Conservation (phyloP, 139 green algal genomes). For the Monoraphidium neglectum region DNA sequence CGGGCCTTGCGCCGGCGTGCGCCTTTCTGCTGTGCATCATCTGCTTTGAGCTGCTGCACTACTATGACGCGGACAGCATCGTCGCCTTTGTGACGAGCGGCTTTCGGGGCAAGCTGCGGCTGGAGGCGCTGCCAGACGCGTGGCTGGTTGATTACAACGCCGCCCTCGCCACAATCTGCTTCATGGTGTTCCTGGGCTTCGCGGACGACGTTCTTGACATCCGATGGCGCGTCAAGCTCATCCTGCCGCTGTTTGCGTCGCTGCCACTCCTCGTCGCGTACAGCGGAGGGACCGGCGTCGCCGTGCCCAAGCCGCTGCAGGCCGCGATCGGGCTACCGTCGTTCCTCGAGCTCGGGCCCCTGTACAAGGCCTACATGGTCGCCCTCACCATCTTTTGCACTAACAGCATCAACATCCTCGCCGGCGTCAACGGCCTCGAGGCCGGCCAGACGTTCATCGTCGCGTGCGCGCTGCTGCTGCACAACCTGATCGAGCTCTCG, state of each 20-base stretch:
- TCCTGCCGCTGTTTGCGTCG: slow-evolving; percentile 87
- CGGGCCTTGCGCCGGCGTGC: slow-evolving; percentile 88
- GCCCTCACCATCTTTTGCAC: slow-evolving; percentile 95
- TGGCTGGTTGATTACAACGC: slow-evolving; percentile 99
- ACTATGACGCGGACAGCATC: slow-evolving; percentile 70
- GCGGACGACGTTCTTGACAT: slow-evolving; percentile 99
- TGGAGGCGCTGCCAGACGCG: slow-evolving; percentile 51
- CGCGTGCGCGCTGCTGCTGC: slow-evolving; percentile 76
- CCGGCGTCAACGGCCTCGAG: slow-evolving; percentile 96
- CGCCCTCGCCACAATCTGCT: slow-evolving; percentile 93
- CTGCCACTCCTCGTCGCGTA: slow-evolving; percentile 94
- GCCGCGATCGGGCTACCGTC: slow-evolving; percentile 37
- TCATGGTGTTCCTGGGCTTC: slow-evolving; percentile 99
- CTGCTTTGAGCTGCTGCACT: slow-evolving; percentile 91
- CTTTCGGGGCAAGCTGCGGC: slow-evolving; percentile 28
- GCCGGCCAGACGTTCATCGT: slow-evolving; percentile 95
- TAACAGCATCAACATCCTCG: slow-evolving; percentile 99
- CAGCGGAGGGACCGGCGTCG: slow-evolving; percentile 71
- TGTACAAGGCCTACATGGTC: slow-evolving; percentile 98
- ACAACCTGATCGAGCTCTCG: slow-evolving; percentile 77
- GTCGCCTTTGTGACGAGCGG: slow-evolving; percentile 39
- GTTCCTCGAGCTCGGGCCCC: slow-evolving; percentile 80
- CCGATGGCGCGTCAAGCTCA: slow-evolving; percentile 95
- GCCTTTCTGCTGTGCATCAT: slow-evolving; percentile 92
- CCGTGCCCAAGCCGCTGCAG: slow-evolving; percentile 80